phyloP scores from a whole-genome alignment of 441 rosid genomes.

The Erodium trifolium region DNA sequence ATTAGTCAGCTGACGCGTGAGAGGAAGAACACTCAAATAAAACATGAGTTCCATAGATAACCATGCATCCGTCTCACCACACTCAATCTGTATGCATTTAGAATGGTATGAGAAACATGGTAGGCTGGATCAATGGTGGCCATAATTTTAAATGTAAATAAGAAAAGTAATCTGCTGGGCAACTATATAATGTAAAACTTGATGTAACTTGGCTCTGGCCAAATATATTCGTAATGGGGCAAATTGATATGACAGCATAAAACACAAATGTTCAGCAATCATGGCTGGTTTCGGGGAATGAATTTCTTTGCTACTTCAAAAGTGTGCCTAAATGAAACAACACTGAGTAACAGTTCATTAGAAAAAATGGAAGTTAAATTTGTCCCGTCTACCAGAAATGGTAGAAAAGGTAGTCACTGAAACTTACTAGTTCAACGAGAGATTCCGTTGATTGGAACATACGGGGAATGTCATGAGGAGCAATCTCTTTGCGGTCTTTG shows the following conservation, averaged over 20 bases:
- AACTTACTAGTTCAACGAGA: slow-evolving; percentile 79
- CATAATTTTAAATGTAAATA: neutral
- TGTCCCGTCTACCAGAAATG: neutral
- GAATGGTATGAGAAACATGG: slow-evolving; percentile 23
- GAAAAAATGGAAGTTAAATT: neutral
- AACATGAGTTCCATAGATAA: slow-evolving; percentile 98
- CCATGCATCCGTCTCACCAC: slow-evolving; percentile 98
- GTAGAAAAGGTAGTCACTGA: slow-evolving; percentile 14
- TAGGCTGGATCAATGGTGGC: slow-evolving; percentile 16
- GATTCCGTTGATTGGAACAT: slow-evolving; percentile 79
- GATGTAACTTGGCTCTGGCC: neutral
- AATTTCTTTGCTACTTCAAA: neutral
- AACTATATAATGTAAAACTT: too few species aligned
- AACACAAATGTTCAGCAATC: neutral
- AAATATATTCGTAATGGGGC: neutral
- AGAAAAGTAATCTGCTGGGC: too few species aligned
- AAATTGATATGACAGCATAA: neutral
- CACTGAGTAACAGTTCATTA: neutral
- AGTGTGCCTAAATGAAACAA: neutral
- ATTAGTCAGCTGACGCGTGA: slow-evolving; percentile 90
- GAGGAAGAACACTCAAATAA: slow-evolving; percentile 92
- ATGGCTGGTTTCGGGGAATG: neutral
- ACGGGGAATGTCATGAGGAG: slow-evolving; percentile 62
- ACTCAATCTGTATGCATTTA: slow-evolving; percentile 62
- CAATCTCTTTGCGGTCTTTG: slow-evolving; percentile 79